Base-by-base conservation (phyloP, 2,329 filamentous ascomycete genomes). In the Colletotrichum tofieldiae region DNA sequence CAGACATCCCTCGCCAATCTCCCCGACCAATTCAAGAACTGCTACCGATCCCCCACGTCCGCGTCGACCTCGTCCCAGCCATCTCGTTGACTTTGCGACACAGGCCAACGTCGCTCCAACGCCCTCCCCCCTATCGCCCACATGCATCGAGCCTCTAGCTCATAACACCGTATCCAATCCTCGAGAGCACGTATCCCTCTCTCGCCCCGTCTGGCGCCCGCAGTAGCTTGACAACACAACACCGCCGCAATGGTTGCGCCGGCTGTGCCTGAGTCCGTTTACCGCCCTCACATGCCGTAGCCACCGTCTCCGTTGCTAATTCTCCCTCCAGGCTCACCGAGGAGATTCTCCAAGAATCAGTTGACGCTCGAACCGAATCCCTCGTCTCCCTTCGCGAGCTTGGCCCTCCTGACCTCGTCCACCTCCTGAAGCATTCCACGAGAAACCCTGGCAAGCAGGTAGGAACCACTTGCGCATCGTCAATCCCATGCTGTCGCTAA, bases 391-490 rank as follows among this genome's bases (percentile, higher is more conserved):
- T 99, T 75, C 93, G 96, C 79, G 96, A 99, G 87, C 90, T 99
- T 70, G 96, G 96, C 52, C 96, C 96, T 35, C 96, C 96, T 65
- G 96, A 99, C 83, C 89, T 99, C 37, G 96, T 98, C 49, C 96
- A 99, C 84, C 89, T 99, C 69, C 90, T 98, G 78, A 98, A 98
- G 82, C 89, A 91, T 78, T 86, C 86, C 63, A 82, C 88, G 59
- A 85, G 89, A 76, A 91, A 88, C 77, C 82, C 86, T 43, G 85
- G 83, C 61, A 91, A 89, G 79, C 89, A 88, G 80, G 88, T 89
- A 80, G 67, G 71, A 63, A n/a, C 35, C 20, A 43, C 4, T 62
- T 18, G 20, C 11, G 23, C 23, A 12, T 49, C 35, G 63, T 68
- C 39, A 32, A 62, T 5, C 45, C 20, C 18, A 35, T 63, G 32